Evolutionary conservation across 352 stramenopile species (phyloP), one percentile per base, ranked within the genome.

Genomic region (Globisporangium orthogonon): DNA sequence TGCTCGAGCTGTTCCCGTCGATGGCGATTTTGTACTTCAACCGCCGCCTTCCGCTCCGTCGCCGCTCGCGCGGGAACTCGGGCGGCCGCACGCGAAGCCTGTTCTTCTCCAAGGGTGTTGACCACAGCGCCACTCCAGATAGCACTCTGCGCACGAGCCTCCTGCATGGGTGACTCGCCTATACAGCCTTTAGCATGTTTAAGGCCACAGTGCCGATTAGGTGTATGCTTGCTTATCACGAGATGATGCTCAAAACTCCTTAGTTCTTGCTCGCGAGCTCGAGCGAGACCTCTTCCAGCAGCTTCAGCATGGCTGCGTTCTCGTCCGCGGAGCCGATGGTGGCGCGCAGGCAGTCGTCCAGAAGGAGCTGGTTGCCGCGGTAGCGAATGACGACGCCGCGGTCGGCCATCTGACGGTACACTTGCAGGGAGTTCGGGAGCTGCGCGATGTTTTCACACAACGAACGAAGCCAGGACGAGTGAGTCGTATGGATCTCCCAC

Each of bases 361-460:
- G 97, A 56, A 98, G 81, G 60, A 98, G 78, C 73, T 99, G 94
- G 63, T 96, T 98, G 45, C 97, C 97, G 50, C 97, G 93, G 75
- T 97, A 98, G 45, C 97, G 91, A 65, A 97, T 98, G 6, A 99
- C 97, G 40, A 99, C 88, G 47, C 93, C 92, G 14, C 76, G 85
- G 54, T 86, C 75, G 18, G 97, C 96, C 76, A 97, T 97, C 67
- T 87, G 68, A 56, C 96, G 93, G 74, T 99, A 99, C 17, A 99
- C 78, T 23, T 89, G 73, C 56, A 97, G 76, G 0, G 96, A 95
- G 35, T 95, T 73, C 29, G 86, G 75, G 30, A 97, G 78, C 73
- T 96, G 44, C 6, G 35, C 4, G 29, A 31, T 41, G 13, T 23
- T 23, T 23, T 23, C 45, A 76, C 13, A 46, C 35, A 13, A 23